These are phyloP conservation scores for Anthracocystis walkeri DNA, from an alignment of 1,284 basidiomycete genomes.

Conservation along the genomic window DNA sequence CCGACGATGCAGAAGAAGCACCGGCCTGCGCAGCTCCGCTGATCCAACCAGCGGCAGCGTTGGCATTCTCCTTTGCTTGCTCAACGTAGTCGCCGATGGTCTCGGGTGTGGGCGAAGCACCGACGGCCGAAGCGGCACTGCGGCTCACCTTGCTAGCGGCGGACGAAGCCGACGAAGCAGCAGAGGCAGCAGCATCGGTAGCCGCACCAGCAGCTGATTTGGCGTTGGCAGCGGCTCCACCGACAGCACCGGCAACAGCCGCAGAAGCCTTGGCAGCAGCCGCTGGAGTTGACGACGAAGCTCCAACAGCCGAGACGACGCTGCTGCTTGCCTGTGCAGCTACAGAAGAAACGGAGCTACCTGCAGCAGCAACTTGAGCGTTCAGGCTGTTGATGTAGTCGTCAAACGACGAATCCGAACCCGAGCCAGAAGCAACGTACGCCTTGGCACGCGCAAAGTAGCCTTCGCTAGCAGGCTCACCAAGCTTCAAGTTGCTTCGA, in stretches of 20 bases:
- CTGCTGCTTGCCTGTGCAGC: constrained; percentile 31
- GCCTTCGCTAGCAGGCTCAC: constrained; percentile 22
- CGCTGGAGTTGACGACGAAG: constrained; percentile 12
- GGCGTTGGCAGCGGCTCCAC: constrained; percentile 19
- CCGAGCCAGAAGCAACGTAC: constrained; percentile 26
- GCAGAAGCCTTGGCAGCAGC: constrained; percentile 18
- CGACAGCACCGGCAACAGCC: constrained; percentile 14
- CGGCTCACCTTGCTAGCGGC: constrained; percentile 14
- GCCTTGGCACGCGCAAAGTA: constrained; percentile 48
- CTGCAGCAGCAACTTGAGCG: constrained; percentile 16
- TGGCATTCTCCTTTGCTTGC: constrained; percentile 3
- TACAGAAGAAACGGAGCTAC: constrained; percentile 21
- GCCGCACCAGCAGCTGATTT: constrained; percentile 19
- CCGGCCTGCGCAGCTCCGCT: background rate
- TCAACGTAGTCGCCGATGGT: constrained; percentile 33
- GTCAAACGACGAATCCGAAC: constrained; percentile 42
- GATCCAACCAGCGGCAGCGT: constrained; percentile 8
- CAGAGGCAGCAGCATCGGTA: constrained; percentile 16
- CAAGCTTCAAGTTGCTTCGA: constrained; percentile 41
- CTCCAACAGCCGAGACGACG: constrained; percentile 27
- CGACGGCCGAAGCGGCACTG: constrained; percentile 32
- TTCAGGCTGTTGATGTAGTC: constrained; percentile 33
- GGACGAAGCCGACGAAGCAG: constrained; percentile 23
- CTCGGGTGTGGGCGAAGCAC: constrained; percentile 38
- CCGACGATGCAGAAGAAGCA: constrained; percentile 10